Percentiles rank a stretch among this genome's conserved stretches.
Evolutionary conservation across 225 moss, liverwort and hornwort genomes (phyloP).

Genomic region (Pseudoscleropodium purum): DNA sequence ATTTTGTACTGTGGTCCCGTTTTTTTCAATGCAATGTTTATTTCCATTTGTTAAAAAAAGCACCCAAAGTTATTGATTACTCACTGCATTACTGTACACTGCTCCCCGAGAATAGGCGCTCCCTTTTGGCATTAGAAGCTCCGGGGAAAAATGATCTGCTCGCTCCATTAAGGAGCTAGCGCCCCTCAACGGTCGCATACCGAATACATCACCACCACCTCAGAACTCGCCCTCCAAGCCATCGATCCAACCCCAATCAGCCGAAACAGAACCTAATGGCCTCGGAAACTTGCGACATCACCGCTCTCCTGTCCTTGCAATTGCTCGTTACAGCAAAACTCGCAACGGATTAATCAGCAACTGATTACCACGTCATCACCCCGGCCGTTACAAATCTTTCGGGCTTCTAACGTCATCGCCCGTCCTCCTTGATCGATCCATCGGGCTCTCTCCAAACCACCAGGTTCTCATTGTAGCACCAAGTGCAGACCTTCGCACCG

Average conservation of each 20-base stretch:
- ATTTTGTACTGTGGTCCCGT: no score
- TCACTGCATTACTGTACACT: background rate
- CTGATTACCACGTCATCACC: background rate
- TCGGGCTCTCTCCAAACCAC: background rate
- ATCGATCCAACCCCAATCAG: background rate
- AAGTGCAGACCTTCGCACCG: no score
- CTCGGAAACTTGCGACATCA: conserved; percentile 3
- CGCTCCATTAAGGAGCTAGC: background rate
- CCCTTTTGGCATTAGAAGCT: background rate
- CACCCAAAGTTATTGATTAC: background rate
- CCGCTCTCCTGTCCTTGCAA: background rate
- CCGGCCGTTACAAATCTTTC: background rate
- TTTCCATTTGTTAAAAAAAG: no score
- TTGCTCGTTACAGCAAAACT: background rate
- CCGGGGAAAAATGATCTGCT: background rate
- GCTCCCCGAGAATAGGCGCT: background rate
- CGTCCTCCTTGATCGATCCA: background rate
- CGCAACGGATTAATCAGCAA: background rate
- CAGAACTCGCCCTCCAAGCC: background rate
- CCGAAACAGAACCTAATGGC: background rate
- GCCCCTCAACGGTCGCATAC: conserved; percentile 20
- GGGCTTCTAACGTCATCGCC: background rate
- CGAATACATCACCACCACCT: background rate
- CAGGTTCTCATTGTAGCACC: background rate
- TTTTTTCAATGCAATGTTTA: no score